These are phyloP conservation scores for Podospora didyma DNA, from an alignment of 495 filamentous ascomycete genomes.

Conservation along the genomic window DNA sequence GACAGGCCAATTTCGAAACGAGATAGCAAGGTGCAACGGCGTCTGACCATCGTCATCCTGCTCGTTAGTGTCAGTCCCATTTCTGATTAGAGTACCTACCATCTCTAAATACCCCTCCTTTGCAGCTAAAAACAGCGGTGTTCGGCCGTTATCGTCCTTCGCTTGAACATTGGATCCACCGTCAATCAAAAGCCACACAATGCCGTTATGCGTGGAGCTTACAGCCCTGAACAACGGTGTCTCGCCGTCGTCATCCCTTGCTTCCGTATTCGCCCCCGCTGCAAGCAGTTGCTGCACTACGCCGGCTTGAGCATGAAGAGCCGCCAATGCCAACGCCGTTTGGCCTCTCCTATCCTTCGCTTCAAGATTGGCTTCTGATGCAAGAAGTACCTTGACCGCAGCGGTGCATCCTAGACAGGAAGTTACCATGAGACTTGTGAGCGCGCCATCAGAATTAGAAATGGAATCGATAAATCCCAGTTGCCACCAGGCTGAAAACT, in stretches of 20 bases:
- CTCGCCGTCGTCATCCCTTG: background rate
- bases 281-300: background rate
- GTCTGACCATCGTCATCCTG: background rate
- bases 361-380: no score
- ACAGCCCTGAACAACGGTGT: background rate
- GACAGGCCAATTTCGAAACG: no score
- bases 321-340: no score
- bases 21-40: no score
- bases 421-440: no score
- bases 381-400: no score
- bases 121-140: background rate
- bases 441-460: no score
- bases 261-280: background rate
- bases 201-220: fast-evolving
- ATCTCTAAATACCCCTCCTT: background rate
- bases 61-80: background rate
- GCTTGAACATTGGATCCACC: background rate
- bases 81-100: background rate
- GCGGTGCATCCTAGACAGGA: no score
- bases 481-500: no score
- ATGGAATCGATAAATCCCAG: no score
- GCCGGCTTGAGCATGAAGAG: background rate
- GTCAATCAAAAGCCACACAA: background rate
- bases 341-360: no score
- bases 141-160: background rate